These are phyloP conservation scores for Pseudocohnilembus persalinus DNA, from an alignment of 169 alveolate species.

Conservation along the genomic window DNA sequence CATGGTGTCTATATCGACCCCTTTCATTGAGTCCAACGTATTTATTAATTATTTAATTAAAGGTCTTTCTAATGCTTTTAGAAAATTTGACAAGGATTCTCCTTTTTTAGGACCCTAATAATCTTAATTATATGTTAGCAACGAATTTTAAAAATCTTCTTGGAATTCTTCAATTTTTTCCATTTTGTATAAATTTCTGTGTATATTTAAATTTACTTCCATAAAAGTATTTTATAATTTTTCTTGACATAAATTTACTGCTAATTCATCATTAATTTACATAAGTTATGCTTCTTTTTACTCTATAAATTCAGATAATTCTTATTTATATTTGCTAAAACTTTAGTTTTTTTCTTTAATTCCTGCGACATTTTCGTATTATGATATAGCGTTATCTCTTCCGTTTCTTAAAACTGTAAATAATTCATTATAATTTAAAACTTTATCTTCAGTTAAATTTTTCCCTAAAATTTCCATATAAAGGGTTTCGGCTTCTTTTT, in stretches of 20 bases:
- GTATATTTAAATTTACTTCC: slow-evolving; percentile 9
- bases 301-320: not conserved
- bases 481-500: slow-evolving; percentile 38
- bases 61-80: not conserved
- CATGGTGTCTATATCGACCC: too few species aligned
- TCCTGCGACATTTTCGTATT: slow-evolving; percentile 16
- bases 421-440: slow-evolving; percentile 13
- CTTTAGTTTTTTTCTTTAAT: slow-evolving; percentile 18
- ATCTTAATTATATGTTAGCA: not conserved
- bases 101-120: slow-evolving; percentile 7
- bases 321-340: not conserved
- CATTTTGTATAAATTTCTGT: not conserved
- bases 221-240: not conserved
- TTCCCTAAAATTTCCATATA: not conserved
- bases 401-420: slow-evolving; percentile 3
- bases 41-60: too few species aligned
- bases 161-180: slow-evolving; percentile 5
- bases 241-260: not conserved
- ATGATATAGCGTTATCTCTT: slow-evolving; percentile 16
- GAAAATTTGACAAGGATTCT: not conserved
- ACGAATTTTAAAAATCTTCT: not conserved
- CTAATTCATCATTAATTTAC: not conserved
- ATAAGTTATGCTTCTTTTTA: slow-evolving; percentile 4
- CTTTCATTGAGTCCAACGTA: not conserved
- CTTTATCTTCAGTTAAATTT: slow-evolving; percentile 20